Percentiles rank a stretch among this genome's conserved stretches.
These are phyloP conservation scores for Zelonia costaricensis DNA, from an alignment of 208 protist genomes.

Conservation along the genomic window DNA sequence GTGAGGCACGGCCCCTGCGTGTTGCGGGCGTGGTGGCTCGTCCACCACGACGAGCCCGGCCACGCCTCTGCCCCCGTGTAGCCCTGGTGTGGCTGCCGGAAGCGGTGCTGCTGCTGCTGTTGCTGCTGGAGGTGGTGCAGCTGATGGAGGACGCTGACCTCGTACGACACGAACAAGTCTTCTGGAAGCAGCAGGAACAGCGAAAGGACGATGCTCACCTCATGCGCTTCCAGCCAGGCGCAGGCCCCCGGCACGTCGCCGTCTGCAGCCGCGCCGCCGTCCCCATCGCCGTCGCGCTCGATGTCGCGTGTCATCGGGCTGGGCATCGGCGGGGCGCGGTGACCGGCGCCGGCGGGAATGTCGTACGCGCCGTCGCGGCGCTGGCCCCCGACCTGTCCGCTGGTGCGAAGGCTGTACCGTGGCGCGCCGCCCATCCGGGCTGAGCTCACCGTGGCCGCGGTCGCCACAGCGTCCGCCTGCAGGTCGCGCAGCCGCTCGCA, in stretches of 20 bases:
- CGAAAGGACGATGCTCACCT: conserved; percentile 32
- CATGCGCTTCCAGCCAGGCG: conserved; percentile 27
- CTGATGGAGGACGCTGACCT: conserved; percentile 33
- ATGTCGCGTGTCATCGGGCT: not conserved
- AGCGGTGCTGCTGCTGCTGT: not conserved
- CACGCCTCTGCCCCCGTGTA: too few relatives aligned
- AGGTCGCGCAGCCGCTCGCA: conserved; percentile 62
- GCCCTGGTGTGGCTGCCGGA: too few relatives aligned
- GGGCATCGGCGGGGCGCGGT: not conserved
- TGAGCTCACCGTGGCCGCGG: not conserved
- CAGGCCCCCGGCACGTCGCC: conserved; percentile 8
- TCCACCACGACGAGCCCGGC: not conserved
- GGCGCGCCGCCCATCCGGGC: not conserved
- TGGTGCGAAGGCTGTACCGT: too few relatives aligned
- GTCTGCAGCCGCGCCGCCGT: not conserved
- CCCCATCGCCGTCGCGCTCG: not conserved
- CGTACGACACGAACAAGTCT: conserved; percentile 80
- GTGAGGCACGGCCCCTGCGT: not conserved
- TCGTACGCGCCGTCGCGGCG: too few relatives aligned
- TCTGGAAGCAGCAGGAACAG: conserved; percentile 66
- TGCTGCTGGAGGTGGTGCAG: not conserved
- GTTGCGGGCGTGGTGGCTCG: too few relatives aligned
- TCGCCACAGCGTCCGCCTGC: conserved; percentile 18
- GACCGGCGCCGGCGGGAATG: not conserved
- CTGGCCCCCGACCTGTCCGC: not conserved